Percentiles rank a stretch among this genome's conserved stretches.
Conservation (phyloP, 805 yeast genomes). For the Teunomyces pallodes region DNA sequence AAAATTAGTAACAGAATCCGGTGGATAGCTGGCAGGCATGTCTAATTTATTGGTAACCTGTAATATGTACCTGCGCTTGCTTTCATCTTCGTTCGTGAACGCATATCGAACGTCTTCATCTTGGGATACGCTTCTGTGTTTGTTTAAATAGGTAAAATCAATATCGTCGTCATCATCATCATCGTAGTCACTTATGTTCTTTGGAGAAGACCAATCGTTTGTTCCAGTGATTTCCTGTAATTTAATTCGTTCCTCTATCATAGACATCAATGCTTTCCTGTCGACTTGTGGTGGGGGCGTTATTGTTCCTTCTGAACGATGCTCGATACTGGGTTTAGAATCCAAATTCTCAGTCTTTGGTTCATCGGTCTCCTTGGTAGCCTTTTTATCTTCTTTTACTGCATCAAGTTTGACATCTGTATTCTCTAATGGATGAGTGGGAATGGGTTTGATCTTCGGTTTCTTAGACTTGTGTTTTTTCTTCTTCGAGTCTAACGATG, state of each 20-base stretch:
- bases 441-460: constrained; percentile 5
- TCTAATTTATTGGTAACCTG: constrained; percentile 28
- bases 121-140: not conserved
- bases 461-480: constrained; percentile 8
- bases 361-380: not conserved
- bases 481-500: constrained; percentile 7
- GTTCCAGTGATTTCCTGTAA: not conserved
- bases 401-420: not conserved
- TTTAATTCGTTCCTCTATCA: not conserved
- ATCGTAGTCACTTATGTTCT: constrained; percentile 6
- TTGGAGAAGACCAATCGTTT: constrained; percentile 1
- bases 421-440: not conserved
- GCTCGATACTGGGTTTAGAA: not conserved
- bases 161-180: constrained; percentile 12
- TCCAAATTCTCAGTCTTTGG: not conserved
- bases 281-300: constrained; percentile 12
- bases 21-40: constrained; percentile 5
- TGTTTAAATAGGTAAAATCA: constrained; percentile 9
- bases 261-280: not conserved
- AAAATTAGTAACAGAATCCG: constrained; percentile 3
- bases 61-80: constrained; percentile 27
- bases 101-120: constrained; percentile 14
- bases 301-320: not conserved
- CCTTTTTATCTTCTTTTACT: not conserved
- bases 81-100: constrained; percentile 24